These are phyloP conservation scores for Saitozyma podzolica DNA, from an alignment of 768 basidiomycete genomes.

Conservation along the genomic window DNA sequence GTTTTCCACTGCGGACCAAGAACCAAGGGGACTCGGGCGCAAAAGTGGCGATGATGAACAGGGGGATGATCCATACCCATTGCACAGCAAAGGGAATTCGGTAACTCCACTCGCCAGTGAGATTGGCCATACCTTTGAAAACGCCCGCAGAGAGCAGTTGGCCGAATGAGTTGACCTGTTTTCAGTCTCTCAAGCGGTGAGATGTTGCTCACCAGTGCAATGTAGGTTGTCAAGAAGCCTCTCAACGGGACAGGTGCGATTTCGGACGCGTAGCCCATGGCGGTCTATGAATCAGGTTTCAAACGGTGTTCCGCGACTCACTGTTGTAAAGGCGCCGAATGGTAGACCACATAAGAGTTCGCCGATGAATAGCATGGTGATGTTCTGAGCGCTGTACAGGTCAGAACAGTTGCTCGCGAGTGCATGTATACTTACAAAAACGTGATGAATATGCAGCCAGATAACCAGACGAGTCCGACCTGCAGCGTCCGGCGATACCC, in stretches of 20 bases:
- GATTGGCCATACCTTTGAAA: slow-evolving; percentile 17
- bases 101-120: slow-evolving; percentile 17
- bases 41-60: slow-evolving; percentile 16
- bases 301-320: background rate
- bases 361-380: slow-evolving; percentile 12
- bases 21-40: slow-evolving; percentile 43
- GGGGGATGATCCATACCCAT: slow-evolving; percentile 29
- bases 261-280: slow-evolving; percentile 39
- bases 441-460: slow-evolving; percentile 23
- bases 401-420: no score
- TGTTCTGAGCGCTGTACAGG: slow-evolving; percentile 9
- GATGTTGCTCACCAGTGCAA: slow-evolving; percentile 37
- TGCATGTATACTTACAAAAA: slow-evolving; percentile 14
- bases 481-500: slow-evolving; percentile 24
- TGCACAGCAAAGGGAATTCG: slow-evolving; percentile 21
- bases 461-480: slow-evolving; percentile 16
- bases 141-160: slow-evolving; percentile 26
- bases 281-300: slow-evolving; percentile 4
- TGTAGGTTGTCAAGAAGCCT: slow-evolving; percentile 29
- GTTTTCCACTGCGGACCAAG: slow-evolving; percentile 43
- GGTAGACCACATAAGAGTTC: slow-evolving; percentile 7
- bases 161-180: slow-evolving; percentile 11
- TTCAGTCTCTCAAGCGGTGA: no score
- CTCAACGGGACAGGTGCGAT: slow-evolving; percentile 25
- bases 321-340: slow-evolving; percentile 50